Conservation (phyloP, 139 green algal genomes). For the Diplosphaera chodatii region DNA sequence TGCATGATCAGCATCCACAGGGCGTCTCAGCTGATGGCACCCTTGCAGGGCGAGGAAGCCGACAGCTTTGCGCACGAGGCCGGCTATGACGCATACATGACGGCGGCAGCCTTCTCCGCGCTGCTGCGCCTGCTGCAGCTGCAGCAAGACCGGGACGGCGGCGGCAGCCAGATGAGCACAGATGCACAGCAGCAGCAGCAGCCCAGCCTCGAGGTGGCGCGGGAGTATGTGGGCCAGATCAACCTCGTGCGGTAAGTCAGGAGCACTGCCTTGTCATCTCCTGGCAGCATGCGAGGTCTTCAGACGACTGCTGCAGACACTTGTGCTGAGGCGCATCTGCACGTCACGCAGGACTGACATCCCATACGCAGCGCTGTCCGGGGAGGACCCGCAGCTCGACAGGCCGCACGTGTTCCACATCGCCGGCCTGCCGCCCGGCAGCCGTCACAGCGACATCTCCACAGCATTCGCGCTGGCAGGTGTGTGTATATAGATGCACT, state of each 20-base stretch:
- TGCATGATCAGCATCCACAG: neutral
- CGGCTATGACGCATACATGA: constrained; percentile 78
- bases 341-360: constrained; percentile 5
- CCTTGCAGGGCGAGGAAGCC: constrained; percentile 10
- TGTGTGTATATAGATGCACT: neutral
- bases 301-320: no score
- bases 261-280: no score
- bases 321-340: neutral
- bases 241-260: constrained; percentile 4
- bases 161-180: neutral
- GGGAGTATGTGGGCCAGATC: constrained; percentile 1
- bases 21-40: neutral
- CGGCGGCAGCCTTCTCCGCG: constrained; percentile 21
- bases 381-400: constrained; percentile 4
- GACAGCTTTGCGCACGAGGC: constrained; percentile 56
- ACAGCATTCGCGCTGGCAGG: neutral
- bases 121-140: constrained; percentile 5
- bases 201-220: constrained; percentile 2
- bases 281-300: no score
- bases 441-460: neutral
- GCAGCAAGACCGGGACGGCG: neutral
- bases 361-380: constrained; percentile 11
- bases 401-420: constrained; percentile 9
- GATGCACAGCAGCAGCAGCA: neutral
- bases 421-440: constrained; percentile 3